Percentiles rank a stretch among this genome's conserved stretches.
These are phyloP conservation scores for Plasmodium vivax DNA, from an alignment of 169 alveolate species.

Conservation along the genomic window DNA sequence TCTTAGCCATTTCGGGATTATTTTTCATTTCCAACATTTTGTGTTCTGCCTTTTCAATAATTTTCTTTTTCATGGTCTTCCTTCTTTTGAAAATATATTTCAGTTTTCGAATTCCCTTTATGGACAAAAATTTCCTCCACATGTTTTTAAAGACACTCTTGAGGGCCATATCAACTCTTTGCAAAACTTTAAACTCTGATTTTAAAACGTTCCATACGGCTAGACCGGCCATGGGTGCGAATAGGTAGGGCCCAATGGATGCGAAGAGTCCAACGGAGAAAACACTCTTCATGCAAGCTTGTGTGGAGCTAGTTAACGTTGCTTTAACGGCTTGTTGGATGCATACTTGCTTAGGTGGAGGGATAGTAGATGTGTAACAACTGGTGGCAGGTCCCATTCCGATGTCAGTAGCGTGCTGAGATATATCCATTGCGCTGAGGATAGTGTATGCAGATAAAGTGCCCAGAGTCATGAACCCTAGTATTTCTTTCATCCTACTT, in stretches of 20 bases:
- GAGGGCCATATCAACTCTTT: constrained; percentile 83
- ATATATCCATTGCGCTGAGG: constrained; percentile 82
- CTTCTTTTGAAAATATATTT: constrained; percentile 77
- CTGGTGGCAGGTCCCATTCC: constrained; percentile 83
- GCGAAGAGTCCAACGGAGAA: constrained; percentile 84
- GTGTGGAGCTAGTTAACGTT: constrained; percentile 75
- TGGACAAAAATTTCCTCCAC: constrained; percentile 81
- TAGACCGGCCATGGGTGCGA: constrained; percentile 84
- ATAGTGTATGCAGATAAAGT: constrained; percentile 83
- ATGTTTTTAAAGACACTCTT: constrained; percentile 76
- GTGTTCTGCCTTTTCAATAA: constrained; percentile 53
- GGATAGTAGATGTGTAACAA: constrained; percentile 78
- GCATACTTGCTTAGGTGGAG: constrained; percentile 80
- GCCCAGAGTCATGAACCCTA: constrained; percentile 81
- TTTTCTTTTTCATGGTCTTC: constrained; percentile 62
- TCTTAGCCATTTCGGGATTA: constrained; percentile 20
- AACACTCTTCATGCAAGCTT: constrained; percentile 79
- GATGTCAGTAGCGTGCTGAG: constrained; percentile 84
- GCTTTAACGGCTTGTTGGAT: constrained; percentile 69
- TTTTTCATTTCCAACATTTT: constrained; percentile 50
- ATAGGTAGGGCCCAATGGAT: constrained; percentile 82
- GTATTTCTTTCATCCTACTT: constrained; percentile 76
- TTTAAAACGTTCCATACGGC: constrained; percentile 83
- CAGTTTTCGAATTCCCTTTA: constrained; percentile 75
- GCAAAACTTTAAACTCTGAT: constrained; percentile 83